These are phyloP conservation scores for Paraphaeosphaeria minitans DNA, from an alignment of 2,329 filamentous ascomycete genomes.

Conservation along the genomic window DNA sequence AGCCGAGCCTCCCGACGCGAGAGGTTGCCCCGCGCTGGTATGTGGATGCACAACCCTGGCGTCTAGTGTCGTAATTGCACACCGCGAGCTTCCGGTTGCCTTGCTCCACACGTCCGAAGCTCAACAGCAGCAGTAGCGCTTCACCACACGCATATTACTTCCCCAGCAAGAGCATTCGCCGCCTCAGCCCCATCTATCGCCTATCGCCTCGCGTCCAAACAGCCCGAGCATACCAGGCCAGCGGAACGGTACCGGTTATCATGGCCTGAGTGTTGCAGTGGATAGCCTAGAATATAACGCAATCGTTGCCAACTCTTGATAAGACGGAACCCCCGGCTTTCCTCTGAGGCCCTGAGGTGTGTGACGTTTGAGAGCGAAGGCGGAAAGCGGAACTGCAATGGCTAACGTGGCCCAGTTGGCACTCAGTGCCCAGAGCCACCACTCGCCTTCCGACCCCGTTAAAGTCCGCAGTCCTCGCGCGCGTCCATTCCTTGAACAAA, in stretches of 20 bases:
- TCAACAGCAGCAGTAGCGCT: slow-evolving; percentile 44
- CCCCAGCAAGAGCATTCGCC: slow-evolving; percentile 13
- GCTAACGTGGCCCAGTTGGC: slow-evolving; percentile 8
- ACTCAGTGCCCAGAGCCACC: slow-evolving; percentile 5
- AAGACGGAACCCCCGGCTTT: not conserved
- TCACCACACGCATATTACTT: slow-evolving; percentile 21
- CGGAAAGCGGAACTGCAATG: slow-evolving; percentile 1
- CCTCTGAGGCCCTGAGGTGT: not conserved
- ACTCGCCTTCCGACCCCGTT: slow-evolving; percentile 1
- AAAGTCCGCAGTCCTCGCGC: slow-evolving; percentile 2
- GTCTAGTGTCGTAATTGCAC: slow-evolving; percentile 27
- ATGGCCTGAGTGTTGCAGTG: slow-evolving; percentile 22
- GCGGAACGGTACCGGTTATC: slow-evolving; percentile 1
- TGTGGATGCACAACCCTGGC: slow-evolving; percentile 15
- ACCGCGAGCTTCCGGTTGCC: slow-evolving; percentile 8
- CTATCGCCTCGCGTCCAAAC: slow-evolving; percentile 13
- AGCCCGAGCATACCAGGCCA: not conserved
- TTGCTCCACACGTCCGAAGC: slow-evolving; percentile 33
- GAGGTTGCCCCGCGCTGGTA: slow-evolving; percentile 11
- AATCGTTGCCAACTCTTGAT: slow-evolving; percentile 6
- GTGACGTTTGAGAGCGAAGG: not conserved
- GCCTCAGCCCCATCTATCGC: slow-evolving; percentile 27
- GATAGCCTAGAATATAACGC: not conserved
- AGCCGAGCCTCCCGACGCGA: not conserved
- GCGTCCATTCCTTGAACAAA: not conserved